phyloP scores from a whole-genome alignment of 1,139 yeast species.

The Pichia sp. region DNA sequence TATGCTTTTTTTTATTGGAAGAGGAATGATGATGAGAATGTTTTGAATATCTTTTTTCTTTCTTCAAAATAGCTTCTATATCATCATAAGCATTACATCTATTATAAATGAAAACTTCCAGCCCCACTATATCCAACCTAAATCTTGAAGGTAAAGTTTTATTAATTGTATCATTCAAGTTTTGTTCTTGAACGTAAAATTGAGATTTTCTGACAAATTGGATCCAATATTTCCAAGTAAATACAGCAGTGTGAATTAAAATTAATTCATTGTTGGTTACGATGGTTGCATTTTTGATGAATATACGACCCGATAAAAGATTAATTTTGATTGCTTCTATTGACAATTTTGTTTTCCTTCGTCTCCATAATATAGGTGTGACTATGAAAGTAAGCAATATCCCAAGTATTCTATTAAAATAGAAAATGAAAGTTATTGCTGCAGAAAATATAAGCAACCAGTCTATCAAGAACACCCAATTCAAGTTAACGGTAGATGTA shows the following conservation, averaged over 20 bases:
- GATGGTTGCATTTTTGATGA: slow-evolving; percentile 68
- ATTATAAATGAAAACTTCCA: slow-evolving; percentile 78
- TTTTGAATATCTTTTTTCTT: slow-evolving; percentile 6
- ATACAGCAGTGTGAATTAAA: slow-evolving; percentile 59
- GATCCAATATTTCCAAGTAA: slow-evolving; percentile 93
- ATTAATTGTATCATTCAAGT: slow-evolving; percentile 34
- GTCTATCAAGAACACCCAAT: slow-evolving; percentile 77
- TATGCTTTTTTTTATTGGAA: background rate
- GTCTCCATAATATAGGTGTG: slow-evolving; percentile 59
- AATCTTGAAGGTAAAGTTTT: slow-evolving; percentile 55
- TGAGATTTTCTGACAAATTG: slow-evolving; percentile 45
- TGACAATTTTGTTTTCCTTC: slow-evolving; percentile 48
- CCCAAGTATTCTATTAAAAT: slow-evolving; percentile 73
- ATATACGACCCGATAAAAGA: slow-evolving; percentile 73
- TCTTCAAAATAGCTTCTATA: slow-evolving; percentile 37
- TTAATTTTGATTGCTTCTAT: slow-evolving; percentile 72
- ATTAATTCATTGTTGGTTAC: slow-evolving; percentile 67
- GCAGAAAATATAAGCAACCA: slow-evolving; percentile 69
- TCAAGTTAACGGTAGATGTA: slow-evolving; percentile 25
- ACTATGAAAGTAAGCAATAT: slow-evolving; percentile 45
- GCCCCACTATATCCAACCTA: slow-evolving; percentile 58
- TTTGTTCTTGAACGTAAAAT: slow-evolving; percentile 27
- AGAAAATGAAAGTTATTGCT: slow-evolving; percentile 62
- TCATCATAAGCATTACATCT: slow-evolving; percentile 70
- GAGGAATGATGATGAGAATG: slow-evolving; percentile 1